These are phyloP conservation scores for Phyllostachys edulis DNA, from an alignment of 176 grass and related monocot species.

Conservation along the genomic window DNA sequence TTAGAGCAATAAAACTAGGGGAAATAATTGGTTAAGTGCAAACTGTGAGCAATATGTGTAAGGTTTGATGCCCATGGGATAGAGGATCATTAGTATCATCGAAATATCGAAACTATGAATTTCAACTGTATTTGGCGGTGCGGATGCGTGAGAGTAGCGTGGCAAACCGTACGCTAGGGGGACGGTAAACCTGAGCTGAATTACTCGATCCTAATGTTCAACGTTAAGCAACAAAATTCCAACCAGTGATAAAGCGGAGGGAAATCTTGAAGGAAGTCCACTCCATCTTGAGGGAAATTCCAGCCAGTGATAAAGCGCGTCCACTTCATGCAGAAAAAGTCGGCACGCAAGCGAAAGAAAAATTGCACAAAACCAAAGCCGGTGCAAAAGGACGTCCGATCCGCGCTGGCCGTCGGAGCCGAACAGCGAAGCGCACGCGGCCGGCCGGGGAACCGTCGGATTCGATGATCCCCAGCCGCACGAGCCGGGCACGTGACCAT, in stretches of 20 bases:
- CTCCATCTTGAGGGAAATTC: too few species aligned
- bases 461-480: background rate
- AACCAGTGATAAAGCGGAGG: background rate
- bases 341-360: background rate
- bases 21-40: too few species aligned
- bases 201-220: constrained; percentile 6
- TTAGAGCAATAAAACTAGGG: too few species aligned
- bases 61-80: too few species aligned
- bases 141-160: too few species aligned
- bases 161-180: too few species aligned
- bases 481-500: constrained; percentile 20
- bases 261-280: too few species aligned
- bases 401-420: constrained; percentile 19
- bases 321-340: background rate
- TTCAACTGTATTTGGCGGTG: too few species aligned
- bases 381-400: background rate
- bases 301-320: background rate
- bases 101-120: too few species aligned
- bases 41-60: too few species aligned
- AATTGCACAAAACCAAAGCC: background rate
- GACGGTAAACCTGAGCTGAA: background rate
- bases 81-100: too few species aligned
- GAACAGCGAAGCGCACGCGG: constrained; percentile 26
- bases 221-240: constrained; percentile 1
- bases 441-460: constrained; percentile 12